Percentiles rank a stretch among this genome's conserved stretches.
Conservation (phyloP, 2,329 filamentous ascomycete species). For the Fusarium stilboides region DNA sequence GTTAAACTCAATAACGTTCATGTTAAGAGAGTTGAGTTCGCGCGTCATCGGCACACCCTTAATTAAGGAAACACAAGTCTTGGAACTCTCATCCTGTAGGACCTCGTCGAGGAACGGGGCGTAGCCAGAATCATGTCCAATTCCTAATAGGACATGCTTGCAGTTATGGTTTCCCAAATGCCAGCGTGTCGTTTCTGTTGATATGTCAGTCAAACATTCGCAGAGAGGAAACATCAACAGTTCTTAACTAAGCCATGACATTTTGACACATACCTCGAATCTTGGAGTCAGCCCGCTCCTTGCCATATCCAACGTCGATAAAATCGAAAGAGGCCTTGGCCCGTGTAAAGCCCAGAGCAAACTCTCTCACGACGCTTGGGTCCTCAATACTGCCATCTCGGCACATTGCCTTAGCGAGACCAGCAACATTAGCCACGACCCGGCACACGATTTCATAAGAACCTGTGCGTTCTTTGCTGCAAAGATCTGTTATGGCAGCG, state of each 20-base stretch:
- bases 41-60: conserved; percentile 68
- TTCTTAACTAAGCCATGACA: background rate
- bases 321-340: conserved; percentile 73
- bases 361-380: conserved; percentile 67
- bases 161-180: conserved; percentile 74
- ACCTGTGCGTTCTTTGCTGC: conserved; percentile 61
- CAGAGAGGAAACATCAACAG: background rate
- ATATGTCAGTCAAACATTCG: conserved; percentile 20
- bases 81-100: conserved; percentile 60
- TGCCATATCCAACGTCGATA: conserved; percentile 72
- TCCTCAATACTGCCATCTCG: conserved; percentile 63
- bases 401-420: conserved; percentile 65
- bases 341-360: conserved; percentile 73
- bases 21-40: conserved; percentile 64
- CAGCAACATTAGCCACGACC: conserved; percentile 68
- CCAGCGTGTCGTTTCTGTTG: conserved; percentile 66
- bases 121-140: conserved; percentile 74
- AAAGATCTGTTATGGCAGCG: conserved; percentile 61
- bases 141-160: conserved; percentile 72
- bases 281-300: conserved; percentile 72
- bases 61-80: conserved; percentile 66
- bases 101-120: conserved; percentile 72
- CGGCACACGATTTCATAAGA: conserved; percentile 70
- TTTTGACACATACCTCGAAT: conserved; percentile 65
- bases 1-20: conserved; percentile 63